Evolutionary conservation across 2,329 filamentous ascomycete genomes (phyloP).

Genomic region (Pyricularia sp.): DNA sequence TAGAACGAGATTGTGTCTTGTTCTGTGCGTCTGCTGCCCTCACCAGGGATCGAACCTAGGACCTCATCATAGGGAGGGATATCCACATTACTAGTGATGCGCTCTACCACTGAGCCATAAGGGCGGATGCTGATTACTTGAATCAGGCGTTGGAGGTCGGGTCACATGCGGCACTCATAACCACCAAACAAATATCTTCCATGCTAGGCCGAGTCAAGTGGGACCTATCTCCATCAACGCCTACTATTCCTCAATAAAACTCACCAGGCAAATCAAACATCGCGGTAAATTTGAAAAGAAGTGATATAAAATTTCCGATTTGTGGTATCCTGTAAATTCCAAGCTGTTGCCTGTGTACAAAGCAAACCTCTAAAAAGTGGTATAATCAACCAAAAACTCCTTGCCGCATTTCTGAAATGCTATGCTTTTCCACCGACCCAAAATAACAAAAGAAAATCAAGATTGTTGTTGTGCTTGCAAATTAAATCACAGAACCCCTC

Average conservation of each 20-base stretch:
- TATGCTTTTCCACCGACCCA: neutral
- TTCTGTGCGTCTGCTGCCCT: neutral
- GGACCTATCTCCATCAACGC: no score
- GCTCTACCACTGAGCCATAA: constrained; percentile 6
- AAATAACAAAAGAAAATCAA: neutral
- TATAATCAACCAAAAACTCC: neutral
- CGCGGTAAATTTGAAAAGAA: neutral
- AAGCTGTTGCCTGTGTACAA: neutral
- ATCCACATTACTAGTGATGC: constrained; percentile 3
- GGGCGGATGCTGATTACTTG: neutral
- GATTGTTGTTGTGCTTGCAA: neutral
- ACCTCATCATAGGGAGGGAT: constrained; percentile 3
- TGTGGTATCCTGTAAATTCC: neutral
- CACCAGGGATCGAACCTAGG: constrained; percentile 4
- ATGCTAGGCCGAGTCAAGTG: no score
- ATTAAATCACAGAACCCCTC: neutral
- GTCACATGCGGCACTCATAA: neutral
- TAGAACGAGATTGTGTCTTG: neutral
- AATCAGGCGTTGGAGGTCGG: neutral
- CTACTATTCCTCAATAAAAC: neutral
- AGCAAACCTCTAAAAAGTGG: neutral
- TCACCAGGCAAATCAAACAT: neutral
- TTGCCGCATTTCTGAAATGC: neutral
- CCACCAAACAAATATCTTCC: no score
- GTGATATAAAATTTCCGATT: neutral